Conservation (phyloP, 345 rosid species). For the Arabidopsis thaliana region DNA sequence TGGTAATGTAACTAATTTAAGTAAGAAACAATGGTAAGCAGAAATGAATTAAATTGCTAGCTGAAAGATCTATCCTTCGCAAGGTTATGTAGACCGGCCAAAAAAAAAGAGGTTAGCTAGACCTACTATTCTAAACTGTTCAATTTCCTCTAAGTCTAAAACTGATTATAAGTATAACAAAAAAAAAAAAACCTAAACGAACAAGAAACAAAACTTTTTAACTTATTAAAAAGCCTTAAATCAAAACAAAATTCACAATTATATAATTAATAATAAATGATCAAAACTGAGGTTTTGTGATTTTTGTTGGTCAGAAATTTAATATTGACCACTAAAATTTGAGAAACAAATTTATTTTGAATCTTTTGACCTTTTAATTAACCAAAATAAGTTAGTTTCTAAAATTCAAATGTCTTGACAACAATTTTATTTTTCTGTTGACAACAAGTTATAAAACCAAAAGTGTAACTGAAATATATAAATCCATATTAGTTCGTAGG, state of each 20-base stretch:
- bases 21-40: slow-evolving; percentile 15
- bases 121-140: slow-evolving; percentile 16
- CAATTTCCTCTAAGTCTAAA: not conserved
- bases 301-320: not conserved
- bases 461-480: not conserved
- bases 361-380: not conserved
- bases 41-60: slow-evolving; percentile 17
- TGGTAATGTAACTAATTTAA: slow-evolving; percentile 24
- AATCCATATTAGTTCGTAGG: not conserved
- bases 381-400: not conserved
- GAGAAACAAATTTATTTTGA: not conserved
- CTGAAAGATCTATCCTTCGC: not conserved
- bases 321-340: not conserved
- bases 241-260: not conserved
- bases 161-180: not conserved
- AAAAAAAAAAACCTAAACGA: not conserved
- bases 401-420: not conserved
- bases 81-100: slow-evolving; percentile 6
- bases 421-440: not conserved
- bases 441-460: not conserved
- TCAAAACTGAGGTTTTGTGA: not conserved
- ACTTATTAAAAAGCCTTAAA: not conserved
- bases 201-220: not conserved
- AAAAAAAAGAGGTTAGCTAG: slow-evolving; percentile 1
- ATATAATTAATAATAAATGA: not conserved